Percentiles rank a stretch among this genome's conserved stretches.
Evolutionary conservation across 805 yeast genomes (phyloP).

Genomic region (Cyberlindnera maritima): DNA sequence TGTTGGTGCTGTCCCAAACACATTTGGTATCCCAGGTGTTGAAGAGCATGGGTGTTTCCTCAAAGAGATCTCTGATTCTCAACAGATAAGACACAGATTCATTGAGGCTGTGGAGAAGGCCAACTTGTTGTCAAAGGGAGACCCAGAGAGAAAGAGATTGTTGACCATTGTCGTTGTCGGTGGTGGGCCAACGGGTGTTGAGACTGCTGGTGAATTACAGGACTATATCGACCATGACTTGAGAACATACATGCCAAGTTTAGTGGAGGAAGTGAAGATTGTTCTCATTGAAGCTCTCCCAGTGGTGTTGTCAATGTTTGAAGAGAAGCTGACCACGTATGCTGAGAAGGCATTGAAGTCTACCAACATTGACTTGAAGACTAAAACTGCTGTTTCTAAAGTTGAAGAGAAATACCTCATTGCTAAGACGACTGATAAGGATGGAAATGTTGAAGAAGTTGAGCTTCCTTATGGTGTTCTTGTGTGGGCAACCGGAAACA

Average conservation of each 20-base stretch:
- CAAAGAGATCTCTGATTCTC: slow-evolving; percentile 87
- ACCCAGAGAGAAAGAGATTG: slow-evolving; percentile 80
- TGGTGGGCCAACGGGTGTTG: slow-evolving; percentile 98
- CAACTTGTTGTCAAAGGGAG: slow-evolving; percentile 71
- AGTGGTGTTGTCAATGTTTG: slow-evolving; percentile 63
- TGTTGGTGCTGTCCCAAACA: slow-evolving; percentile 92
- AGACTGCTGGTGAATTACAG: slow-evolving; percentile 93
- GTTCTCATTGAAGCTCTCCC: slow-evolving; percentile 89
- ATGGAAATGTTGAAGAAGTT: slow-evolving; percentile 60
- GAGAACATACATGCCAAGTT: slow-evolving; percentile 81
- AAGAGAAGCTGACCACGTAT: slow-evolving; percentile 40
- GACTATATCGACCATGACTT: slow-evolving; percentile 92
- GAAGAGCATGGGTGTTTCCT: slow-evolving; percentile 78
- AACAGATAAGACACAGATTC: slow-evolving; percentile 72
- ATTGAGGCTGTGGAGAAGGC: slow-evolving; percentile 91
- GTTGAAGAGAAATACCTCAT: slow-evolving; percentile 71
- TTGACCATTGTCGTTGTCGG: slow-evolving; percentile 89
- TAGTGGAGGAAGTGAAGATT: slow-evolving; percentile 80
- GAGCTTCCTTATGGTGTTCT: slow-evolving; percentile 84
- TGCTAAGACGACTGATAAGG: slow-evolving; percentile 69
- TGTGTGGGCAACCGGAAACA: slow-evolving; percentile 97
- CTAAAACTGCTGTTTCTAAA: slow-evolving; percentile 85
- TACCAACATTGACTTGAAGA: slow-evolving; percentile 67
- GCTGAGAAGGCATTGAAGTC: slow-evolving; percentile 41
- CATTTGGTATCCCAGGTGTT: slow-evolving; percentile 93